Percentiles rank a stretch among this genome's conserved stretches.
Conservation (phyloP, 2,329 filamentous ascomycete species). For the Anthostomella pinea region DNA sequence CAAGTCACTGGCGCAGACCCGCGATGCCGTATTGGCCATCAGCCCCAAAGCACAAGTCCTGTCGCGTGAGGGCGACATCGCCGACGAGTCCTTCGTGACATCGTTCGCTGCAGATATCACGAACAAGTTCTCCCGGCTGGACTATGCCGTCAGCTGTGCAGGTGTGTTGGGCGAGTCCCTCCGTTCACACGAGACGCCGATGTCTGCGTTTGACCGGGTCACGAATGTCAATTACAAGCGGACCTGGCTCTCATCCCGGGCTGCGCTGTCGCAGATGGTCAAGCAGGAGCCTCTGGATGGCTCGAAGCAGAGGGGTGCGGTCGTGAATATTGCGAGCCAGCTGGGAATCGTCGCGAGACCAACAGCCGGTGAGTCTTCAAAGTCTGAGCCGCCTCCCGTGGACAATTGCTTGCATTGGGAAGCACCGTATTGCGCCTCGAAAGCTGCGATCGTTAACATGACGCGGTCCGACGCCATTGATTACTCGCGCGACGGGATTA, state of each 20-base stretch:
- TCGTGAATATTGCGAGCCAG: slow-evolving; percentile 53
- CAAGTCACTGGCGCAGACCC: slow-evolving; percentile 40
- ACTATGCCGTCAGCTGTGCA: slow-evolving; percentile 62
- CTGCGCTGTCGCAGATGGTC: slow-evolving; percentile 44
- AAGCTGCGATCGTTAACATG: slow-evolving; percentile 57
- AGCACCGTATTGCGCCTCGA: slow-evolving; percentile 57
- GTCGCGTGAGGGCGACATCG: slow-evolving; percentile 42
- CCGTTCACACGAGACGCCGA: slow-evolving; percentile 44
- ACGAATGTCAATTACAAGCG: slow-evolving; percentile 55
- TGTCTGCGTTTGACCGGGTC: slow-evolving; percentile 49
- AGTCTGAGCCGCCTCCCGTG: background rate
- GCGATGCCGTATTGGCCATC: slow-evolving; percentile 30
- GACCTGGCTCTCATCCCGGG: slow-evolving; percentile 45
- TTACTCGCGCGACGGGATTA: slow-evolving; percentile 43
- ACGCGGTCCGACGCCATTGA: slow-evolving; percentile 56
- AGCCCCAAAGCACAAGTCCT: slow-evolving; percentile 35
- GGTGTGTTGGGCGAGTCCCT: slow-evolving; percentile 45
- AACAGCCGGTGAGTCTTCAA: slow-evolving; percentile 37
- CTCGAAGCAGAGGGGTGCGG: slow-evolving; percentile 41
- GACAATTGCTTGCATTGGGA: slow-evolving; percentile 1
- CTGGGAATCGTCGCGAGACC: slow-evolving; percentile 48
- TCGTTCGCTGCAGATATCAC: slow-evolving; percentile 33
- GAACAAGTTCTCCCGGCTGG: slow-evolving; percentile 43
- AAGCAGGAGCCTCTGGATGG: slow-evolving; percentile 43
- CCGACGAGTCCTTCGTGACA: slow-evolving; percentile 43